Percentiles rank a stretch among this genome's conserved stretches.
These are phyloP conservation scores for Mycena epipterygia DNA, from an alignment of 768 basidiomycete species.

Conservation along the genomic window DNA sequence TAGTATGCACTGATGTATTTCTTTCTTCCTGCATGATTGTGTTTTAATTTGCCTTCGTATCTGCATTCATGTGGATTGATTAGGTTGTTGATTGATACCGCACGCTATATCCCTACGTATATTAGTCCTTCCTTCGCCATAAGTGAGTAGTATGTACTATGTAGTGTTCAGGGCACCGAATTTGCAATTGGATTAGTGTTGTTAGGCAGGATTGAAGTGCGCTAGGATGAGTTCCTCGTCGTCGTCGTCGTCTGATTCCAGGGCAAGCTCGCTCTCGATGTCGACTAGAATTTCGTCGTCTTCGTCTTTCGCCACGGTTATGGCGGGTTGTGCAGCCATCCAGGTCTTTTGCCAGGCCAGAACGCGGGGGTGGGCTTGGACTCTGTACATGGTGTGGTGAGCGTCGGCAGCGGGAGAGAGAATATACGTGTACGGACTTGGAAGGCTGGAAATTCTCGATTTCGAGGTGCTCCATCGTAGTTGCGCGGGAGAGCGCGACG, in stretches of 20 bases:
- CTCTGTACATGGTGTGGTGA: conserved; percentile 52
- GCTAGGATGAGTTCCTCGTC: conserved; percentile 18
- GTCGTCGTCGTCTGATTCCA: conserved; percentile 2
- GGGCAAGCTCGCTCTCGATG: not conserved
- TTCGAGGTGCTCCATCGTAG: conserved; percentile 71
- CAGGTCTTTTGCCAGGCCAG: conserved; percentile 64
- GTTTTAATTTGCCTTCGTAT: not conserved
- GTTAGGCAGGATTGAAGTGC: conserved; percentile 5
- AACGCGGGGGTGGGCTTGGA: conserved; percentile 70
- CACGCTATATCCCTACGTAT: conserved; percentile 29
- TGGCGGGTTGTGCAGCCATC: conserved; percentile 38
- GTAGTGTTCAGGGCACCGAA: conserved; percentile 12
- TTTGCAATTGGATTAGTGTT: not conserved
- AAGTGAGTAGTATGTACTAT: conserved; percentile 12
- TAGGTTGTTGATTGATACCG: conserved; percentile 21
- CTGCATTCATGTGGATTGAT: conserved; percentile 29
- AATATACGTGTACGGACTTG: conserved; percentile 57
- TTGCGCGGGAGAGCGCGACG: conserved; percentile 80
- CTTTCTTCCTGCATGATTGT: not conserved
- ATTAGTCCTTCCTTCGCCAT: conserved; percentile 1
- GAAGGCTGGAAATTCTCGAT: conserved; percentile 71
- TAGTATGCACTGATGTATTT: conserved; percentile 32
- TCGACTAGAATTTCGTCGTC: no score
- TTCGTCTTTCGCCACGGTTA: conserved; percentile 40
- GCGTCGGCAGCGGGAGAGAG: not conserved